phyloP scores from a whole-genome alignment of 768 basidiomycete species.

The Tubosaeta sp. region DNA sequence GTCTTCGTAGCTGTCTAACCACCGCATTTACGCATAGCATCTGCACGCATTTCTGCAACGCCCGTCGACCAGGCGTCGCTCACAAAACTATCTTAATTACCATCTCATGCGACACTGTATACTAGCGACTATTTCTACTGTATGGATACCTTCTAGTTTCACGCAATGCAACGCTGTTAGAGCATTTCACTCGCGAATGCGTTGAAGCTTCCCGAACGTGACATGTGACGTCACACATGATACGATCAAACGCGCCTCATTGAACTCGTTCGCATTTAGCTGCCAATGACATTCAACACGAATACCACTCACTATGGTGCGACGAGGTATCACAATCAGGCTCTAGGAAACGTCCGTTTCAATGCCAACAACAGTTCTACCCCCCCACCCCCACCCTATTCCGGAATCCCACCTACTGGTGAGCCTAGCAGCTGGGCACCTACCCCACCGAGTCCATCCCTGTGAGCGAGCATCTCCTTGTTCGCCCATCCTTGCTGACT shows the following conservation, averaged over 20 bases:
- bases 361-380: background rate
- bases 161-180: background rate
- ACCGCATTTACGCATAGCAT: background rate
- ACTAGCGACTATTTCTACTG: background rate
- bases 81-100: background rate
- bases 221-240: no score
- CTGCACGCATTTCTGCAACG: background rate
- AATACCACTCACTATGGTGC: background rate
- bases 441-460: background rate
- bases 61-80: background rate
- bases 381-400: background rate
- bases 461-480: constrained; percentile 3
- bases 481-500: background rate
- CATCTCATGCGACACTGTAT: background rate
- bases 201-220: no score
- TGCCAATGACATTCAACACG: background rate
- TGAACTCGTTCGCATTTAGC: no score
- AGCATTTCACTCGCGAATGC: no score
- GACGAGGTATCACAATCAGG: background rate
- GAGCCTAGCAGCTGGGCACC: background rate
- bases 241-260: no score
- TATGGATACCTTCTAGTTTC: background rate
- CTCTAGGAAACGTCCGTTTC: background rate
- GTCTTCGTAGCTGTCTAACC: no score
- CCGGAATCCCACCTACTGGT: background rate